Conservation (phyloP, 2,329 filamentous ascomycete species). For the Penicillium aurantiogriseum region DNA sequence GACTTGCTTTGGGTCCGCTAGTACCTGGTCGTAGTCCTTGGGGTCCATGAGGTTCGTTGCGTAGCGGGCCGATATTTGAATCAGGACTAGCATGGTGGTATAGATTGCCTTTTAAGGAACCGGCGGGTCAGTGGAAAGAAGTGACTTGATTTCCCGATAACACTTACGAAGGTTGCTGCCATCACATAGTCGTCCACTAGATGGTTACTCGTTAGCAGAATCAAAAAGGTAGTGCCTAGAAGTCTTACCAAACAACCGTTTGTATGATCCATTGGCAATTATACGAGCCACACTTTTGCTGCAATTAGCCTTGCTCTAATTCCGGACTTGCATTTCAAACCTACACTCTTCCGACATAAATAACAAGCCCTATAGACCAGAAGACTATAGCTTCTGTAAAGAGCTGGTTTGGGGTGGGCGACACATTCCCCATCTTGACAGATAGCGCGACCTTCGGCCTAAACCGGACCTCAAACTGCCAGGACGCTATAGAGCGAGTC, state of each 20-base stretch:
- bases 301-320: slow-evolving; percentile 4
- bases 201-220: not conserved
- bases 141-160: not conserved
- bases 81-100: slow-evolving; percentile 33
- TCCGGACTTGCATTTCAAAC: slow-evolving; percentile 1
- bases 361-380: slow-evolving; percentile 31
- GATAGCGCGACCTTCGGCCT: slow-evolving; percentile 1
- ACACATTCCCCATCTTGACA: slow-evolving; percentile 29
- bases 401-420: slow-evolving; percentile 31
- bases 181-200: slow-evolving; percentile 41
- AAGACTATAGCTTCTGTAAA: slow-evolving; percentile 31
- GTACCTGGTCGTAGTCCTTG: slow-evolving; percentile 31
- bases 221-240: not conserved
- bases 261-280: slow-evolving; percentile 30
- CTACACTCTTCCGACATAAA: slow-evolving; percentile 33
- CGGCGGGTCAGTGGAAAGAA: not conserved
- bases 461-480: not conserved
- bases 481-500: not conserved
- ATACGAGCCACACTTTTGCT: slow-evolving; percentile 27
- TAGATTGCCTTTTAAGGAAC: slow-evolving; percentile 32
- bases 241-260: slow-evolving; percentile 29
- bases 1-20: slow-evolving; percentile 42
- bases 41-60: slow-evolving; percentile 42
- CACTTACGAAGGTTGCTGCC: slow-evolving; percentile 38
- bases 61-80: slow-evolving; percentile 39